Base-by-base conservation (phyloP, 345 rosid genomes). In the Syzygium oleosum region DNA sequence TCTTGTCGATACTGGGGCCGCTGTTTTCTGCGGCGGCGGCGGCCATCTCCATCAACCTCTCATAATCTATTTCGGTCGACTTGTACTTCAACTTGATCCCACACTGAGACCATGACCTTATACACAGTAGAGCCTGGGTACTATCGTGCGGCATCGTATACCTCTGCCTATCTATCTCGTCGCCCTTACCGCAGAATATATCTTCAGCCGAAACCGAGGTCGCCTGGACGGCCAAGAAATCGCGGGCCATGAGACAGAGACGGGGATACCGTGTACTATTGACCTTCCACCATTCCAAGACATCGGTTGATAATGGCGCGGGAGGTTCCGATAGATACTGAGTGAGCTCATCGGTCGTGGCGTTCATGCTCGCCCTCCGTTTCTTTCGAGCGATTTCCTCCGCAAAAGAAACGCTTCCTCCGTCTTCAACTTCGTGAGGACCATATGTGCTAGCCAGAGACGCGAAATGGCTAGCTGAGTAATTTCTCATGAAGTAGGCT, bases 341-440 rank as follows among this genome's bases (percentile, higher is more conserved):
- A 80, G 98, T 96, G 65, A 96, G 98, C 92, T 97, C 99, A 89
- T 97, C 99, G 8, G 95, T 91, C 16, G 93, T 90, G 88, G 83
- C 94, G 87, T 91, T 94, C 91, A 95, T 92, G 90, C 92, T 95
- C 52, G 93, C 98, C 87, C 98, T 94, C 87, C 99, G 94, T 88
- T 95, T 97, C 94, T 95, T 97, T 86, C 98, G 91, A 52, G 98
- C 97, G 3, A 97, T 95, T 90, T 97, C 98, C 92, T 97, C 98
- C 2, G 97, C 98, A 84, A 97, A 97, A 23, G 98, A 97, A 85
- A 97, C 95, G 87, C 90, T 90, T 84, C 95, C 96, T 65, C 94
- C 94, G 85, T 95, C 99, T 87, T 96, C 98, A 25, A 92, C 89
- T 88, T 96, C 99, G 38, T 93, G 98, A 87, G 95, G 77, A 80